Evolutionary conservation across 2,329 filamentous ascomycete genomes (phyloP).

Genomic region (Aureobasidium uvarum): DNA sequence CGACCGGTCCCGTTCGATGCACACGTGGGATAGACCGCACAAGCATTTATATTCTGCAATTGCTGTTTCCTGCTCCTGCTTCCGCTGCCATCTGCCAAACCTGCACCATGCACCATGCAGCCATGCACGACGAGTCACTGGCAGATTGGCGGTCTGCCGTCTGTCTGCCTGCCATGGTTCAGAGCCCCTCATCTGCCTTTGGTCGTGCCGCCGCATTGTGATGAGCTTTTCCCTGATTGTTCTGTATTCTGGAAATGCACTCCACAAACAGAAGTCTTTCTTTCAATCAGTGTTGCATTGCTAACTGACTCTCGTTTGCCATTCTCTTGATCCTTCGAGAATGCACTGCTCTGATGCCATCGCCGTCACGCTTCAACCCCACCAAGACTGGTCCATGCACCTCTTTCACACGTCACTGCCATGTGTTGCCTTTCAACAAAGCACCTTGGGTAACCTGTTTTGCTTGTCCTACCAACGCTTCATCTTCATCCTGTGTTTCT

Average conservation of each 20-base stretch:
- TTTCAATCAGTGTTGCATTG: neutral
- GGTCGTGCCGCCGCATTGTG: neutral
- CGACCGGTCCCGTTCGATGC: neutral
- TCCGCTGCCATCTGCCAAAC: neutral
- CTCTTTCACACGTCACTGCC: slow-evolving; percentile 7
- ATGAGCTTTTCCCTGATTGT: slow-evolving; percentile 2
- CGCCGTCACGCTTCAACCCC: slow-evolving; percentile 1
- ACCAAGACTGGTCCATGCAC: slow-evolving; percentile 16
- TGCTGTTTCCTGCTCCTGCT: neutral
- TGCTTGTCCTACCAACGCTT: slow-evolving; percentile 6
- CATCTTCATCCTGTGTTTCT: neutral
- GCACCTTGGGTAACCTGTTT: slow-evolving; percentile 1
- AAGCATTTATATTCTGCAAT: slow-evolving; percentile 3
- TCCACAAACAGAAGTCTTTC: neutral
- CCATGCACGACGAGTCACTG: slow-evolving; percentile 21
- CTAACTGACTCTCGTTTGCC: neutral
- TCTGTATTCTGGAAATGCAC: neutral
- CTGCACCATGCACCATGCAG: slow-evolving; percentile 9
- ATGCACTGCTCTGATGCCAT: slow-evolving; percentile 8
- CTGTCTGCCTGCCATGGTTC: slow-evolving; percentile 5
- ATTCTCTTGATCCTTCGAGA: neutral
- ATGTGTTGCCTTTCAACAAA: neutral
- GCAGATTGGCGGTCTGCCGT: slow-evolving; percentile 17
- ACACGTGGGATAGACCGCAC: slow-evolving; percentile 13
- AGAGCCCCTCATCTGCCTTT: neutral